Conservation (phyloP, 2,329 filamentous ascomycete species). For the Knufia fluminis region DNA sequence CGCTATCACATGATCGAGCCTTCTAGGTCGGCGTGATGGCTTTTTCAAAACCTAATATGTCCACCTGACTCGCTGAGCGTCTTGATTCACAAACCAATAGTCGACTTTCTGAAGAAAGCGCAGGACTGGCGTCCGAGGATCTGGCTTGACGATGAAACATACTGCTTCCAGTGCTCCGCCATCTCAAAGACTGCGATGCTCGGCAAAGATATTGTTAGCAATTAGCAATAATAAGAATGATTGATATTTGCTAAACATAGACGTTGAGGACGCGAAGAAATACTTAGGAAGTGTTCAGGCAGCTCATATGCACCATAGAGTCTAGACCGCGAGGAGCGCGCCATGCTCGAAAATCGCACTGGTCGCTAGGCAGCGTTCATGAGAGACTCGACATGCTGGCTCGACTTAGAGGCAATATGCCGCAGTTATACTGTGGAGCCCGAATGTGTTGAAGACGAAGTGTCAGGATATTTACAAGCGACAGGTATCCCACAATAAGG, state of each 20-base stretch:
- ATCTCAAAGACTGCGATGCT: too few relatives aligned
- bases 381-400: constrained; percentile 40
- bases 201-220: too few relatives aligned
- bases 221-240: neutral
- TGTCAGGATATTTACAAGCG: too few relatives aligned
- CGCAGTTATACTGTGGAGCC: neutral
- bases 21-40: too few relatives aligned
- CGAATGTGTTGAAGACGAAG: neutral
- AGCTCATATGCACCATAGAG: constrained; percentile 39
- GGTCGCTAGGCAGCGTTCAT: constrained; percentile 46
- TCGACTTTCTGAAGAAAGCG: constrained; percentile 5
- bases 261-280: constrained; percentile 32
- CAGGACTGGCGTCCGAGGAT: too few relatives aligned
- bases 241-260: neutral
- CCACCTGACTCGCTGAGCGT: too few relatives aligned
- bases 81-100: too few relatives aligned
- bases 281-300: constrained; percentile 37
- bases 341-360: constrained; percentile 35
- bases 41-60: too few relatives aligned
- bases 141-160: constrained; percentile 8
- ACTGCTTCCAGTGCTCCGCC: constrained; percentile 12
- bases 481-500: too few relatives aligned
- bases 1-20: too few relatives aligned
- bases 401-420: constrained; percentile 43
- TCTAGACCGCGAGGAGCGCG: too few relatives aligned